Conservation (phyloP, 495 filamentous ascomycete genomes). For the Talaromyces thailandensis region DNA sequence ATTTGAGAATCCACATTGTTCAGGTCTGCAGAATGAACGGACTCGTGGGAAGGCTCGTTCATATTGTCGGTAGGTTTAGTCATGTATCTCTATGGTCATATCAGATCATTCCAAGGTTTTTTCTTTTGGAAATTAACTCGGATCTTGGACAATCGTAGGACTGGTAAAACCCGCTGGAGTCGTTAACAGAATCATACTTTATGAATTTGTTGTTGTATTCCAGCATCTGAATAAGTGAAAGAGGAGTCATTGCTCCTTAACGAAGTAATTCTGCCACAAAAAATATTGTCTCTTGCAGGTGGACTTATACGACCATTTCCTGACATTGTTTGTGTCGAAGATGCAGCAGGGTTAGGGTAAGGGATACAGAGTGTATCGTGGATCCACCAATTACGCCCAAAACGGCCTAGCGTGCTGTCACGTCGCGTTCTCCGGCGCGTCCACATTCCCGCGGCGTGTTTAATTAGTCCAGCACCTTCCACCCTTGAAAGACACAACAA, state of each 20-base stretch:
- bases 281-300: too few species aligned
- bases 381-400: background rate
- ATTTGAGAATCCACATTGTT: too few species aligned
- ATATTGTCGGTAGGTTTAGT: too few species aligned
- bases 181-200: background rate
- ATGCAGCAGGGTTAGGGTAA: background rate
- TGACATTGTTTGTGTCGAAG: background rate
- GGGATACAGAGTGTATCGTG: background rate
- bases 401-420: background rate
- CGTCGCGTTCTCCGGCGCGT: constrained; percentile 6
- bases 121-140: background rate
- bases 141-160: background rate
- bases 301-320: too few species aligned
- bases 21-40: too few species aligned
- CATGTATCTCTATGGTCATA: too few species aligned
- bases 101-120: too few species aligned
- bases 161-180: background rate
- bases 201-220: background rate
- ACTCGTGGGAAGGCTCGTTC: too few species aligned
- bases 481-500: constrained; percentile 1
- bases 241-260: background rate
- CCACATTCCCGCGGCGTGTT: constrained; percentile 6
- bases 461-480: background rate
- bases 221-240: background rate
- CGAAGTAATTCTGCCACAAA: too few species aligned